Percentiles rank a stretch among this genome's conserved stretches.
phyloP scores from a whole-genome alignment of 495 filamentous ascomycete species.

The Penicillium robsamsonii region DNA sequence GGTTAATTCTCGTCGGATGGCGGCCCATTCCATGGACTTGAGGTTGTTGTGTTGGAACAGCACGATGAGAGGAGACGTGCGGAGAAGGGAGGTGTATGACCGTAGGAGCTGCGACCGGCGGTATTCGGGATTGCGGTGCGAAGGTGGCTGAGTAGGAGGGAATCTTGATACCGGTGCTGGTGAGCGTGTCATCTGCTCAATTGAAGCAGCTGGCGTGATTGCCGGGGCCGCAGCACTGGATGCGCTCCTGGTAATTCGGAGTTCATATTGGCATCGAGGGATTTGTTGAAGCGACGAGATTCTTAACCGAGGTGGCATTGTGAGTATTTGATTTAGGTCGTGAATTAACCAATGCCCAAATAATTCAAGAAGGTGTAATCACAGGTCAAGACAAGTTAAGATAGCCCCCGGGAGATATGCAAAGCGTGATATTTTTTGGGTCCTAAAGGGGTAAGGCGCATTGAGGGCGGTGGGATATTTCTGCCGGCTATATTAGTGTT shows the following conservation, averaged over 20 bases:
- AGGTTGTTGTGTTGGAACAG: conserved; percentile 98
- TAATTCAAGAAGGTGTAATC: conserved; percentile 16
- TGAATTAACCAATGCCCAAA: conserved; percentile 2
- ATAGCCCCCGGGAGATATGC: conserved; percentile 14
- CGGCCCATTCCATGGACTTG: conserved; percentile 80
- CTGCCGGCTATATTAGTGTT: conserved; percentile 22
- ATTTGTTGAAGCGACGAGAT: conserved; percentile 36
- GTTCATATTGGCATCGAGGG: conserved; percentile 37
- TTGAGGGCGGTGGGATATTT: conserved; percentile 15
- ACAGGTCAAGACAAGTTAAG: conserved; percentile 16
- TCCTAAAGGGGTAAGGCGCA: conserved; percentile 19
- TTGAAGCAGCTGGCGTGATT: conserved; percentile 49
- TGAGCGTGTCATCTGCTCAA: conserved; percentile 53
- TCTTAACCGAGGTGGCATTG: conserved; percentile 51
- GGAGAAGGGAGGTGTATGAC: conserved; percentile 88
- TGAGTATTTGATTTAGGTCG: conserved; percentile 12
- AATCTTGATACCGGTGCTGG: conserved; percentile 52
- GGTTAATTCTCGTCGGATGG: conserved; percentile 76
- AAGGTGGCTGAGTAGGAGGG: conserved; percentile 80
- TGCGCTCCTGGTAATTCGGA: conserved; percentile 31
- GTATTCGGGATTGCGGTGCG: conserved; percentile 77
- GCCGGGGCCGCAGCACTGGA: conserved; percentile 44
- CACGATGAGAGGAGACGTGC: conserved; percentile 82
- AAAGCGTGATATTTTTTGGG: conserved; percentile 32
- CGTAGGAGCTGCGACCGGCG: conserved; percentile 95